These are phyloP conservation scores for Colletotrichum costaricense DNA, from an alignment of 2,329 filamentous ascomycete species.

Conservation along the genomic window DNA sequence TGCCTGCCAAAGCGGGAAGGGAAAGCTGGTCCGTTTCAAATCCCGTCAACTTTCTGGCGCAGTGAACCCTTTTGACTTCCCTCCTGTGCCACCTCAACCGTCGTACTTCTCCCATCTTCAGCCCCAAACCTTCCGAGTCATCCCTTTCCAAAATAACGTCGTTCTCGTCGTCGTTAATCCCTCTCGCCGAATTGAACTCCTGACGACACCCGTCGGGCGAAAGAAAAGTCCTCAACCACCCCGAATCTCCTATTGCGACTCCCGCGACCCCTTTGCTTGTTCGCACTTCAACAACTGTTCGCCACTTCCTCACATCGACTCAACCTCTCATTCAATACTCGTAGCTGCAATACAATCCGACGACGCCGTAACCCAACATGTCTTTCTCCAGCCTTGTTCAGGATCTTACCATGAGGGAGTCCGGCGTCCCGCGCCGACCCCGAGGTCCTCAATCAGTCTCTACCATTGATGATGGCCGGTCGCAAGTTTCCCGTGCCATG, in stretches of 20 bases:
- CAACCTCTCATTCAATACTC: not conserved
- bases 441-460: conserved; percentile 61
- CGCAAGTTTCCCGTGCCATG: conserved; percentile 72
- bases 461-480: conserved; percentile 69
- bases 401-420: conserved; percentile 70
- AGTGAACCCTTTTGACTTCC: conserved; percentile 12
- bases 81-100: conserved; percentile 9
- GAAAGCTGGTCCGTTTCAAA: conserved; percentile 35
- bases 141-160: not conserved
- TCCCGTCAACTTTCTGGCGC: conserved; percentile 3
- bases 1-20: conserved; percentile 17
- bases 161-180: not conserved
- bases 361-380: conserved; percentile 54
- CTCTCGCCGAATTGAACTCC: not conserved
- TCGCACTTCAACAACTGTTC: not conserved
- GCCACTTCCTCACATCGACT: not conserved
- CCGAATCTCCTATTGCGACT: not conserved
- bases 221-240: conserved; percentile 1
- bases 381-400: conserved; percentile 77
- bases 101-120: conserved; percentile 3
- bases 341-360: not conserved
- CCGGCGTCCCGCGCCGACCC: conserved; percentile 58
- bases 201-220: not conserved
- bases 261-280: not conserved
- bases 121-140: conserved; percentile 3